Conservation (phyloP, 192 early-diverging fungal species). For the Spinellus fusiger region DNA sequence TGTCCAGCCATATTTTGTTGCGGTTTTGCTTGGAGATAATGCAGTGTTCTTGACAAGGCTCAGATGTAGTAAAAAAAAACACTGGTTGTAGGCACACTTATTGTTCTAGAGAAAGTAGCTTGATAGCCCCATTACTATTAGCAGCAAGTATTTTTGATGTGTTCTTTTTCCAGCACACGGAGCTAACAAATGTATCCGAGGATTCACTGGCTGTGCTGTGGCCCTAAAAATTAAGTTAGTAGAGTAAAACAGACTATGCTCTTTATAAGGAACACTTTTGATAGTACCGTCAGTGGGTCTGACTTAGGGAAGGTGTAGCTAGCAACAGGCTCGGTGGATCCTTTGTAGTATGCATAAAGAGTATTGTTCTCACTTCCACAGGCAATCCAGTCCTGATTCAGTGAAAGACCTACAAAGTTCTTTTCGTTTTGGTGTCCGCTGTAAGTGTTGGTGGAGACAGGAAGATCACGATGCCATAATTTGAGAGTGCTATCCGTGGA, state of each 20-base stretch:
- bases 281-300: slow-evolving; percentile 61
- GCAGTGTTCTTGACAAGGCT: background rate
- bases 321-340: slow-evolving; percentile 67
- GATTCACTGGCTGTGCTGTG: slow-evolving; percentile 50
- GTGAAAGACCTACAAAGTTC: slow-evolving; percentile 94
- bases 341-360: slow-evolving; percentile 78
- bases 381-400: slow-evolving; percentile 79
- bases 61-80: background rate
- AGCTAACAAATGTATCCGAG: slow-evolving; percentile 77
- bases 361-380: slow-evolving; percentile 94
- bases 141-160: slow-evolving; percentile 74
- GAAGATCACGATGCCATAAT: slow-evolving; percentile 63
- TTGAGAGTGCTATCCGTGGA: slow-evolving; percentile 92
- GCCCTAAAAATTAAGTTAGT: slow-evolving; percentile 33
- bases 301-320: slow-evolving; percentile 72
- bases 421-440: slow-evolving; percentile 88
- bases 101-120: slow-evolving; percentile 70
- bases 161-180: slow-evolving; percentile 86
- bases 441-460: slow-evolving; percentile 63
- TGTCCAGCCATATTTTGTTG: no score
- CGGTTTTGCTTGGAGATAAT: no score
- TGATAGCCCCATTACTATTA: slow-evolving; percentile 87
- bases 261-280: slow-evolving; percentile 18
- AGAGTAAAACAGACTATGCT: background rate
- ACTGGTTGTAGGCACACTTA: background rate